Evolutionary conservation across 2,329 filamentous ascomycete genomes (phyloP), one percentile per base, ranked within the genome.

Genomic region (Escovopsis sp.): DNA sequence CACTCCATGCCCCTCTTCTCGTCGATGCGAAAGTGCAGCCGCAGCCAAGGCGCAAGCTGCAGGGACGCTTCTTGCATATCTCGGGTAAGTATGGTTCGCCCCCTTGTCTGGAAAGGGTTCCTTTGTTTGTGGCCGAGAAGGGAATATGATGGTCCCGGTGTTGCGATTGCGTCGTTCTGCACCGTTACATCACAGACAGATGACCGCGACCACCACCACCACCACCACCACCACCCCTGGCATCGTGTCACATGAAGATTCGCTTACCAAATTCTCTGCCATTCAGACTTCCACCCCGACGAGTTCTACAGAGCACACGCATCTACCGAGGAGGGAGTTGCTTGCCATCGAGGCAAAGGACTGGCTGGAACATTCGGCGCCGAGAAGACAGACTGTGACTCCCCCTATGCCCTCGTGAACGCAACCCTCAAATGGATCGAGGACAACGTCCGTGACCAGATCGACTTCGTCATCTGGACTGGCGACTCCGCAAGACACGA

Each of bases 391-490:
- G 84, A 86, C 45, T 98, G 91, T 69, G 91, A 98, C 63, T 76
- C 84, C 2, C 89, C 91, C 0, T 63, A 79, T 45, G 66, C 80
- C 0, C 76, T 98, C 14, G 68, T 94, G 46, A 84, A 96, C 59
- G 82, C 84, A 52, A 96, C 89, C 0, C 85, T 96, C 55, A 72
- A 79, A 53, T 98, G 89, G 89, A 81, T 98, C 40, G 69, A 76
- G 36, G 72, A 78, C 35, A 80, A 94, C 53, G 56, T 94, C 44
- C 81, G 74, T 55, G 81, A 88, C 56, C 63, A 79, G 4, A 72
- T 95, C 48, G 87, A 95, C 59, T 95, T 95, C 57, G 79, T 94
- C 39, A 67, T 94, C 39, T 94, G 87, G 87, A 94, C 88, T 2
- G 87, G 87, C 49, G 87, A 95, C 60, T 89, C 82, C 29, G 85